These are phyloP conservation scores for Eutrema heterophyllum DNA, from an alignment of 345 rosid species.

Conservation along the genomic window DNA sequence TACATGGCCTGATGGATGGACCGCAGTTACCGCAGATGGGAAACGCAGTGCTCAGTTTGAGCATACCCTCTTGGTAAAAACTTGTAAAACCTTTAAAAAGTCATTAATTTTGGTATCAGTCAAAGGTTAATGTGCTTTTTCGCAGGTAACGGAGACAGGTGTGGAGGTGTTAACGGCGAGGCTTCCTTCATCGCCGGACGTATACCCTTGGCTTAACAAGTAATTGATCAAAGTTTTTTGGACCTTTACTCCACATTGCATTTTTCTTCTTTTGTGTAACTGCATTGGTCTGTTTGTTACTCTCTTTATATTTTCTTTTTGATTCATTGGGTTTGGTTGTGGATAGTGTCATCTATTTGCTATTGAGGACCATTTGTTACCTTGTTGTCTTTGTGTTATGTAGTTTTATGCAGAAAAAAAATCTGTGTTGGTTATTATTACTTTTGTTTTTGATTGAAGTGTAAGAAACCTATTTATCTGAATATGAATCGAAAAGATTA, in stretches of 20 bases:
- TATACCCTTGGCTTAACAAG: conserved; percentile 69
- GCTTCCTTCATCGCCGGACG: conserved; percentile 70
- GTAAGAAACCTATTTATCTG: not conserved
- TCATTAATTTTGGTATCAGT: not conserved
- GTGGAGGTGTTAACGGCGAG: conserved; percentile 90
- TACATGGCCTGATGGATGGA: conserved; percentile 99
- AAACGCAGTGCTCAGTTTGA: conserved; percentile 98
- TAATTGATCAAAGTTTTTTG: not conserved
- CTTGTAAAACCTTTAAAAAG: not conserved
- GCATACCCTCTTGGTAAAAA: conserved; percentile 82
- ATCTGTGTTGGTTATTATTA: no score
- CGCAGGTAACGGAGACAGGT: conserved; percentile 87
- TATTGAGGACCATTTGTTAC: not conserved
- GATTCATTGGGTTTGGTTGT: not conserved
- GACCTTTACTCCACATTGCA: no score
- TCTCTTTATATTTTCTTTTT: not conserved
- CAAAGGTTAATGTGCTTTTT: not conserved
- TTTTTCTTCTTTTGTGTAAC: not conserved
- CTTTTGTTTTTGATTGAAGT: not conserved
- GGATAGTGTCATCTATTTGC: conserved; percentile 1
- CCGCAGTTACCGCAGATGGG: conserved; percentile 91
- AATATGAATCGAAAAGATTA: not conserved
- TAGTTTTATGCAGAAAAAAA: not conserved
- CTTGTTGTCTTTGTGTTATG: not conserved
- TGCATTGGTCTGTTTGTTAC: not conserved